phyloP scores from a whole-genome alignment of 768 basidiomycete genomes.

The Pleurotus ostreatus region DNA sequence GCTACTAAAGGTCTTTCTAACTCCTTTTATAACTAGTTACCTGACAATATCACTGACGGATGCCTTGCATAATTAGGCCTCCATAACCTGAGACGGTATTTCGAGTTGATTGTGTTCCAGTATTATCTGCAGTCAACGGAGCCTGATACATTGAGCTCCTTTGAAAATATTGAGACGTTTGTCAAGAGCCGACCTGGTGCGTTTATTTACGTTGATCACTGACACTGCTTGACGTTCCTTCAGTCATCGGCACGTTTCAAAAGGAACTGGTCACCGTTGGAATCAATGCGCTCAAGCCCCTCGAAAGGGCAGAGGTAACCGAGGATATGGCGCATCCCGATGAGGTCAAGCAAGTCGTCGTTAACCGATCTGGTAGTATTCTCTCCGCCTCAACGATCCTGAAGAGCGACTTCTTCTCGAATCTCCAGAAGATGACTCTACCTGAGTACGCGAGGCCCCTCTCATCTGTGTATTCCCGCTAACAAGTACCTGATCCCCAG shows the following conservation, averaged over 20 bases:
- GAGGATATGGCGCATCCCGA: conserved; percentile 81
- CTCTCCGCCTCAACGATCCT: conserved; percentile 90
- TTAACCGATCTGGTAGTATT: conserved; percentile 79
- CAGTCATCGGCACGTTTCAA: conserved; percentile 94
- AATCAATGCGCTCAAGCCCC: conserved; percentile 73
- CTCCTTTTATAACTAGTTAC: too few relatives aligned
- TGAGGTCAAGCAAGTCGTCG: conserved; percentile 84
- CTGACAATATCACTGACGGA: too few relatives aligned
- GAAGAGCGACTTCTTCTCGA: conserved; percentile 93
- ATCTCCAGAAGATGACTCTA: conserved; percentile 93
- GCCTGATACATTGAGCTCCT: conserved; percentile 74
- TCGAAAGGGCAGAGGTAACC: conserved; percentile 65
- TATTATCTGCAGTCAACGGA: conserved; percentile 80
- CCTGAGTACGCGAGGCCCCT: conserved; percentile 58
- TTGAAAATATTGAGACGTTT: conserved; percentile 77
- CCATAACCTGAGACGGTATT: conserved; percentile 80
- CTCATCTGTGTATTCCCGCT: background rate
- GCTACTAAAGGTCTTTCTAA: conserved; percentile 58
- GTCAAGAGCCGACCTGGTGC: conserved; percentile 81
- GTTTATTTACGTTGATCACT: background rate
- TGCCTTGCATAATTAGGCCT: conserved; percentile 43
- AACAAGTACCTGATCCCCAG: conserved; percentile 18
- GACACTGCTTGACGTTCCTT: background rate
- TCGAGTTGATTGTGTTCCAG: conserved; percentile 84
- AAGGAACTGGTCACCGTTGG: conserved; percentile 84